Evolutionary conservation across 441 rosid species (phyloP).

Genomic region (Geranium incanum): DNA sequence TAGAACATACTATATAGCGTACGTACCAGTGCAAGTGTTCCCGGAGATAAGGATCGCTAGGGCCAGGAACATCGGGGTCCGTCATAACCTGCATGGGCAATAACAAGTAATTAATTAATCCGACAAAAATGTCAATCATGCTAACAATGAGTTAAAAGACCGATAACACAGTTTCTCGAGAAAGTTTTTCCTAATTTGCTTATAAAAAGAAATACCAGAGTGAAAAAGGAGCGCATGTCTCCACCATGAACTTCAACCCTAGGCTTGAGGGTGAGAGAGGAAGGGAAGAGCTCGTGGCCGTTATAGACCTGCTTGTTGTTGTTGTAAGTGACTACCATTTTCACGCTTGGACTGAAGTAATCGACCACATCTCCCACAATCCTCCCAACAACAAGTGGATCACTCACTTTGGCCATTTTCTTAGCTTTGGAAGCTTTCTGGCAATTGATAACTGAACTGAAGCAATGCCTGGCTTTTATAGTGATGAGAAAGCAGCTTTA

Average conservation of each 20-base stretch:
- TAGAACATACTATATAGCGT: conserved; percentile 6
- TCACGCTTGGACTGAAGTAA: conserved; percentile 43
- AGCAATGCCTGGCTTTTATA: conserved; percentile 29
- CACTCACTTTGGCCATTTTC: conserved; percentile 45
- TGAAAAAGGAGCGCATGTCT: conserved; percentile 87
- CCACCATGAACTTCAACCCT: conserved; percentile 77
- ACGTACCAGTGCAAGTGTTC: conserved; percentile 88
- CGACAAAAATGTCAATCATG: too few species aligned
- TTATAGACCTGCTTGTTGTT: conserved; percentile 67
- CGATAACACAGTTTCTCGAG: too few species aligned
- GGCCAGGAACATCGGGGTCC: conserved; percentile 97
- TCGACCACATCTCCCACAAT: conserved; percentile 88
- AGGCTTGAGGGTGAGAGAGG: conserved; percentile 62
- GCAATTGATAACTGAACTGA: neutral
- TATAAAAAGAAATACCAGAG: conserved; percentile 46
- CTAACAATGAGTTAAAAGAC: too few species aligned
- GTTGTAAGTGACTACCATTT: conserved; percentile 59
- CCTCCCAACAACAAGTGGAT: conserved; percentile 75
- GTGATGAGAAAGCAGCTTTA: conserved; percentile 10
- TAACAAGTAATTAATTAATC: too few species aligned
- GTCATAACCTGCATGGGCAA: conserved; percentile 56
- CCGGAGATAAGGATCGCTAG: conserved; percentile 88
- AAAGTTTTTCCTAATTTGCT: too few species aligned
- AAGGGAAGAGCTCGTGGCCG: conserved; percentile 83
- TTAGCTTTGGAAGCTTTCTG: neutral